Evolutionary conservation across 805 yeast species (phyloP).

Genomic region (Saccharomyces mikatae): DNA sequence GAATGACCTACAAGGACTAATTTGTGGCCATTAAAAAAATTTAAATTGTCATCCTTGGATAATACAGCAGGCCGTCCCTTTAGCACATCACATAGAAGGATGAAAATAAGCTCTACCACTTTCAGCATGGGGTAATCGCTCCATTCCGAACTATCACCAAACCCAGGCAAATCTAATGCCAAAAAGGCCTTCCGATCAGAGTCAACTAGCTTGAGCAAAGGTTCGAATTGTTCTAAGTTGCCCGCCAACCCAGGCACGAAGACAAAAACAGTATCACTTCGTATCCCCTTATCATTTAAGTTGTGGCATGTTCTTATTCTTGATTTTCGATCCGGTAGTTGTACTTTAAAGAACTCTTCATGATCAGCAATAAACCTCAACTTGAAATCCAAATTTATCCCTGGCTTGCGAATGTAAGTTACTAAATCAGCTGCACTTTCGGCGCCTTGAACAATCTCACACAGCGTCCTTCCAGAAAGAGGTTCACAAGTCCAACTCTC

Average conservation of each 20-base stretch:
- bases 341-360: constrained; percentile 6
- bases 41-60: constrained; percentile 5
- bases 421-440: constrained; percentile 9
- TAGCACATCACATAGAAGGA: neutral
- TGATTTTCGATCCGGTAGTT: neutral
- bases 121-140: constrained; percentile 15
- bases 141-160: constrained; percentile 45
- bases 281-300: constrained; percentile 3
- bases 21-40: constrained; percentile 5
- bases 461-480: constrained; percentile 12
- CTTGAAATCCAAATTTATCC: constrained; percentile 16
- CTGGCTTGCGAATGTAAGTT: constrained; percentile 5
- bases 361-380: constrained; percentile 16
- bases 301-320: constrained; percentile 22
- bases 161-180: constrained; percentile 81
- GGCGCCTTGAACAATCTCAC: constrained; percentile 14
- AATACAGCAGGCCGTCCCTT: neutral
- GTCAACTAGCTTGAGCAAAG: constrained; percentile 49
- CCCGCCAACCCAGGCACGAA: constrained; percentile 91
- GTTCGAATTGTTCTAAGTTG: constrained; percentile 76
- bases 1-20: constrained; percentile 49
- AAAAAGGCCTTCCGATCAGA: constrained; percentile 55
- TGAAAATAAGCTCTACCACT: constrained; percentile 4
- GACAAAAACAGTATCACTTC: constrained; percentile 39
- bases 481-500: constrained; percentile 8